These are phyloP conservation scores for Ceriops decandra DNA, from an alignment of 345 rosid genomes.

Conservation along the genomic window DNA sequence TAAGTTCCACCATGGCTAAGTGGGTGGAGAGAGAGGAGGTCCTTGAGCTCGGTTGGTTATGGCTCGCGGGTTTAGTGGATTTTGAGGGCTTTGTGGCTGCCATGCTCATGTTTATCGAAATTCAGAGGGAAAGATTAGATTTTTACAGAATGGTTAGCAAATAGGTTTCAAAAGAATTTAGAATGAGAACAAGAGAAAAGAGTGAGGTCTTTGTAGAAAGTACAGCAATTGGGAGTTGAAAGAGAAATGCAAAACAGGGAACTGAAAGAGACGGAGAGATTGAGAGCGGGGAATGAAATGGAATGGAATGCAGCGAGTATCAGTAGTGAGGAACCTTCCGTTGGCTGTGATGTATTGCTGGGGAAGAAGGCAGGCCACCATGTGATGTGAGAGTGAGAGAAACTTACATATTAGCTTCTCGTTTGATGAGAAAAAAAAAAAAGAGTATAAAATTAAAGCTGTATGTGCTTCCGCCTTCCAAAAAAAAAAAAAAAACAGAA, in stretches of 20 bases:
- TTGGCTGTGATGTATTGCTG: not conserved
- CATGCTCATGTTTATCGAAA: conserved; percentile 39
- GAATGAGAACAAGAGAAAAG: not conserved
- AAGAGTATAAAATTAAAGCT: too few species aligned
- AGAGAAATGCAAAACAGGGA: too few species aligned
- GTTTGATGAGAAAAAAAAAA: too few species aligned
- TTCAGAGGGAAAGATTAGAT: not conserved
- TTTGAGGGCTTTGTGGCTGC: conserved; percentile 45
- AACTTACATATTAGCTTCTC: too few species aligned
- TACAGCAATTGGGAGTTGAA: too few species aligned
- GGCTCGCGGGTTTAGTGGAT: conserved; percentile 28
- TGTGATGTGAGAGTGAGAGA: not conserved
- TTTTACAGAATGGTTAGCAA: not conserved
- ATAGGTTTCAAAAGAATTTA: not conserved
- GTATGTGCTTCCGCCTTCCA: too few species aligned
- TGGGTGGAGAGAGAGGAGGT: conserved; percentile 72
- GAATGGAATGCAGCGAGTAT: not conserved
- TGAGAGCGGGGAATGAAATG: not conserved
- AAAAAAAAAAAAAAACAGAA: too few species aligned
- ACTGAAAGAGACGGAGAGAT: not conserved
- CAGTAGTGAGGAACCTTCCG: not conserved
- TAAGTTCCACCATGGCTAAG: conserved; percentile 90
- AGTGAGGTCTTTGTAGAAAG: not conserved
- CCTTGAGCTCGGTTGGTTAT: conserved; percentile 33
- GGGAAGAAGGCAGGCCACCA: not conserved